Conservation (phyloP, 1,284 basidiomycete genomes). For the Paramarasmius palmivorus region DNA sequence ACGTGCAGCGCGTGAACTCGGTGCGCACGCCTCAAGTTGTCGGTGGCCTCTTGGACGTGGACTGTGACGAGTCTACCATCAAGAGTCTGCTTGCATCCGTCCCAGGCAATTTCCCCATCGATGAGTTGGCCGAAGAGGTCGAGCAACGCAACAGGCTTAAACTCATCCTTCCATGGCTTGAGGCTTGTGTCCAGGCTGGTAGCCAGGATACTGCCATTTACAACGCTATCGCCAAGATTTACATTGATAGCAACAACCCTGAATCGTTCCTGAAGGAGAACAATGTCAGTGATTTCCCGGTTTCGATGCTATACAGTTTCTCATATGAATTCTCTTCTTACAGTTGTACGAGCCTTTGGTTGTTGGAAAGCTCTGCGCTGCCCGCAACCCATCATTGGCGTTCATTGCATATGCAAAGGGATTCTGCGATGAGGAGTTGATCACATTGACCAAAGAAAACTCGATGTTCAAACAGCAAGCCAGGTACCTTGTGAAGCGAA, state of each 20-base stretch:
- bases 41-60: constrained; percentile 95
- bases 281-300: constrained; percentile 60
- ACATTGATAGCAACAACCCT: constrained; percentile 98
- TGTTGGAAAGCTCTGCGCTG: constrained; percentile 99
- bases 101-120: constrained; percentile 96
- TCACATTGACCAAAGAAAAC: constrained; percentile 98
- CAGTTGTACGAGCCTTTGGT: constrained; percentile 94
- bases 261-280: constrained; percentile 99
- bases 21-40: constrained; percentile 98
- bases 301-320: background rate
- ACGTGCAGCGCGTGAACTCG: constrained; percentile 98
- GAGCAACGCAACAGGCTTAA: constrained; percentile 97
- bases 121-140: constrained; percentile 96
- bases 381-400: constrained; percentile 96
- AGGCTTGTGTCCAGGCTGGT: constrained; percentile 89
- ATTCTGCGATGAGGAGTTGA: constrained; percentile 98
- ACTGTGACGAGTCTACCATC: constrained; percentile 96
- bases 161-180: constrained; percentile 96
- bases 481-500: constrained; percentile 95
- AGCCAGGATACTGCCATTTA: constrained; percentile 92
- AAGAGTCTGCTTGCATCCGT: constrained; percentile 93
- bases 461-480: constrained; percentile 99
- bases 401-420: constrained; percentile 99
- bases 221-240: constrained; percentile 98
- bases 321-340: constrained; percentile 8